Percentiles rank a stretch among this genome's conserved stretches.
These are phyloP conservation scores for Corylus avellana DNA, from an alignment of 306 rosid genomes.

Conservation along the genomic window DNA sequence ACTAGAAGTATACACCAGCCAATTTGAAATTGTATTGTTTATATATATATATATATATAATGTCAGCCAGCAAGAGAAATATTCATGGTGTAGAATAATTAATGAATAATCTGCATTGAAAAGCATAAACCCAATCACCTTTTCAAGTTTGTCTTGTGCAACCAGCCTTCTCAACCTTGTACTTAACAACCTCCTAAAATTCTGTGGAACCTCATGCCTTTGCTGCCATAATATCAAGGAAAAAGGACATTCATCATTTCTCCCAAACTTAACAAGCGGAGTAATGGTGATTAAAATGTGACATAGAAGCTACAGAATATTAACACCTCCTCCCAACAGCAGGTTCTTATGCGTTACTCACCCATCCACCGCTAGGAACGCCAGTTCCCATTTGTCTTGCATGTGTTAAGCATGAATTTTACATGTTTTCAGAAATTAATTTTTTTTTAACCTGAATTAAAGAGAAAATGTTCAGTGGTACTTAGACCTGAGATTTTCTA, in stretches of 20 bases:
- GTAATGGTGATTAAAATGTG: not conserved
- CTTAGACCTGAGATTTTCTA: not conserved
- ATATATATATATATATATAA: not conserved
- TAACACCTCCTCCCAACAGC: not conserved
- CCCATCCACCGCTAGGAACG: not conserved
- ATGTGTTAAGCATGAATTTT: constrained; percentile 3
- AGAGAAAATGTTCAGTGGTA: not conserved
- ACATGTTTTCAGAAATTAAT: not conserved
- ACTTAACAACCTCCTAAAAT: constrained; percentile 37
- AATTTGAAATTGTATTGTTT: not conserved
- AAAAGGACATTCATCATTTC: not conserved
- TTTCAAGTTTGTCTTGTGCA: constrained; percentile 42
- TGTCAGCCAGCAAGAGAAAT: not conserved
- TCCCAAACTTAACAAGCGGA: not conserved
- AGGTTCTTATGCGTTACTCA: constrained; percentile 1
- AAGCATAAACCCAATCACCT: constrained; percentile 26
- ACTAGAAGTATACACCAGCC: not conserved
- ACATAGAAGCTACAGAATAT: not conserved
- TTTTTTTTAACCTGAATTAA: not conserved
- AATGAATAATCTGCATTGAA: not conserved
- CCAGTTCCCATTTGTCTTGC: not conserved
- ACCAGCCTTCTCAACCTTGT: constrained; percentile 43
- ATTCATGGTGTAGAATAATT: not conserved
- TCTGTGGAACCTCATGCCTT: constrained; percentile 39
- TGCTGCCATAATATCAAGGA: constrained; percentile 31